These are phyloP conservation scores for Ajuga chamaepitys DNA, from an alignment of 257 asterid species.

Conservation along the genomic window DNA sequence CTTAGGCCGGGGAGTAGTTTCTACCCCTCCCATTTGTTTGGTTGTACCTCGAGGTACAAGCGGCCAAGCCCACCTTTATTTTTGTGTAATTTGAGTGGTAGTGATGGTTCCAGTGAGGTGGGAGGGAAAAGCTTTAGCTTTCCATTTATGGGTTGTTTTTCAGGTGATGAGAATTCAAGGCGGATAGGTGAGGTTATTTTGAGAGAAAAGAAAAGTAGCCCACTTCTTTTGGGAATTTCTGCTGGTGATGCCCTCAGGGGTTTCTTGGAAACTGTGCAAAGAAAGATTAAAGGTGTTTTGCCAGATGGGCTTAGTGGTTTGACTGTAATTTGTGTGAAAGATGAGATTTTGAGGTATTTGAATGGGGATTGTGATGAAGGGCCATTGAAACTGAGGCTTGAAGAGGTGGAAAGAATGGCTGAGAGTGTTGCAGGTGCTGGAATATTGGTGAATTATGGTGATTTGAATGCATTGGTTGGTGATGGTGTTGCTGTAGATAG, in stretches of 20 bases:
- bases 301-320: slow-evolving; percentile 48
- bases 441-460: slow-evolving; percentile 59
- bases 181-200: slow-evolving; percentile 61
- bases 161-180: slow-evolving; percentile 55
- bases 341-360: slow-evolving; percentile 43
- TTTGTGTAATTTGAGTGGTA: slow-evolving; percentile 38
- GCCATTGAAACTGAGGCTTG: slow-evolving; percentile 38
- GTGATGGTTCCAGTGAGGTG: slow-evolving; percentile 11
- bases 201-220: slow-evolving; percentile 48
- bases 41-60: slow-evolving; percentile 52
- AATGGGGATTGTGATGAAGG: slow-evolving; percentile 50
- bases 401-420: slow-evolving; percentile 37
- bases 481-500: slow-evolving; percentile 32
- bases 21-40: slow-evolving; percentile 36
- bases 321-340: slow-evolving; percentile 41
- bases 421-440: slow-evolving; percentile 29
- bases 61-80: slow-evolving; percentile 55
- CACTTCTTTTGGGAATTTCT: slow-evolving; percentile 61
- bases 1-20: slow-evolving; percentile 42
- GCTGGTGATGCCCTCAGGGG: slow-evolving; percentile 44
- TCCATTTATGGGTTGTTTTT: slow-evolving; percentile 55
- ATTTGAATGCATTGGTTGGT: slow-evolving; percentile 33
- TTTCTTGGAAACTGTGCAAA: slow-evolving; percentile 47
- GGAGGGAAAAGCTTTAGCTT: slow-evolving; percentile 42
- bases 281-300: slow-evolving; percentile 25